These are phyloP conservation scores for Bipolaris gigantea DNA, from an alignment of 2,329 filamentous ascomycete species.

Conservation along the genomic window DNA sequence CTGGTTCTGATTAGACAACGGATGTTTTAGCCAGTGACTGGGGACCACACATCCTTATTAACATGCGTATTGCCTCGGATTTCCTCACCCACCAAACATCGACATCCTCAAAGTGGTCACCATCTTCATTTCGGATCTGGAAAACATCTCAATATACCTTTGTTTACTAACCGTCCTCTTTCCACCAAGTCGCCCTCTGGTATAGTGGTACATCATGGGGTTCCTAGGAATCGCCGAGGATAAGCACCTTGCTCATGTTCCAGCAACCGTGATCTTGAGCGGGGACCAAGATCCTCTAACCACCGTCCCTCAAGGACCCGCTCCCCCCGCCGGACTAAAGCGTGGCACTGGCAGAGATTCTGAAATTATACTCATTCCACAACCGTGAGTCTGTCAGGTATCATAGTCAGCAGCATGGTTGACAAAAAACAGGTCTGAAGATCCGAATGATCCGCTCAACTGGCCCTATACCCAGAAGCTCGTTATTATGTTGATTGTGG, in stretches of 20 bases:
- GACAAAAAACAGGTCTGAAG: conserved; percentile 40
- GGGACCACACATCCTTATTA: conserved; percentile 13
- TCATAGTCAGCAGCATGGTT: conserved; percentile 37
- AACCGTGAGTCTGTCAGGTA: conserved; percentile 37
- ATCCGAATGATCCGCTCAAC: conserved; percentile 44
- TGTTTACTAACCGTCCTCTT: not conserved
- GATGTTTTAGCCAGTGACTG: not conserved
- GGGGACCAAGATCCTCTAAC: conserved; percentile 23
- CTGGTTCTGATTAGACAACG: conserved; percentile 1
- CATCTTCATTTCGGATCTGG: not conserved
- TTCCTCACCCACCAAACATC: not conserved
- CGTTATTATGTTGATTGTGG: conserved; percentile 37
- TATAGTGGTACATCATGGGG: conserved; percentile 27
- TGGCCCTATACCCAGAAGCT: conserved; percentile 40
- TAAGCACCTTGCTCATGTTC: conserved; percentile 39
- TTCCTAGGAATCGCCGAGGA: conserved; percentile 42
- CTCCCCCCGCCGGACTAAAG: conserved; percentile 30
- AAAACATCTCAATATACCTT: not conserved
- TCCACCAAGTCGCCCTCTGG: not conserved
- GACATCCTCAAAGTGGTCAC: not conserved
- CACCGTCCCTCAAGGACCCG: conserved; percentile 4
- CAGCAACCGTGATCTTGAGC: conserved; percentile 39
- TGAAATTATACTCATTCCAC: conserved; percentile 39
- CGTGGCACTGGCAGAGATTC: conserved; percentile 39
- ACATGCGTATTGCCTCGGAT: not conserved